Evolutionary conservation across 2,329 filamentous ascomycete species (phyloP), one percentile per base, ranked within the genome.

Genomic region (Diaporthe caulivora): DNA sequence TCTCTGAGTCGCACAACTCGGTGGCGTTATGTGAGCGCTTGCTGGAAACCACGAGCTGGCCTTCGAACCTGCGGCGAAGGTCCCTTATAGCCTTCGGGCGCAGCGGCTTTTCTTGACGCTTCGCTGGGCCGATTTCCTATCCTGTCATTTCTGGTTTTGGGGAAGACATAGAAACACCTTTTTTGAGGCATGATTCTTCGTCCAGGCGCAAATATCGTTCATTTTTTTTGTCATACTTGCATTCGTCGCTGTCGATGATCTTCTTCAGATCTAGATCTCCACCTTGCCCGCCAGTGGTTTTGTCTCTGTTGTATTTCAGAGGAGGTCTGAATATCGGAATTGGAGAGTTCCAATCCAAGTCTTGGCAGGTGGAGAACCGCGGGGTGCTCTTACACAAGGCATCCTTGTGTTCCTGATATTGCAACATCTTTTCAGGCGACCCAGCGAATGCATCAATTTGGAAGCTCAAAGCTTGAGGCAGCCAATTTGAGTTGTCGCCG

Each of bases 321-420:
- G 34, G 34, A 2, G 57, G 57, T 9, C 26, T 10, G 11, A 60
- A 60, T 2, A 40, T 40, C 2, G 57, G 57, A 13, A 60, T 60
- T 7, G 34, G 57, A 13, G 57, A 60, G 13, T 42, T 42, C 34
- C 37, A 60, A 34, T 42, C 57, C 26, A 60, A 15, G 10, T 60
- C 57, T 60, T 60, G 57, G 34, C 57, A 60, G 57, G 37, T 60
- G 8, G 57, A 60, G 57, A 60, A 60, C 5, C 57, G 57, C 2
- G 57, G 57, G 4, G 57, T 60, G 9, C 57, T 60, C 2, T 26
- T 24, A 10, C 57, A 60, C n/a, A 60, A n/a, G n/a, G 37, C 26
- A 6, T 60, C 57, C 2, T 40, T 26, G 4, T 18, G 18, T 13
- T 42, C n/a, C 9, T 10, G 2, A n/a, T 60, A 60, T 26, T 60